Percentiles rank a stretch among this genome's conserved stretches.
Evolutionary conservation across 108 stramenopile species (phyloP).

Genomic region (Ochromonas danica): DNA sequence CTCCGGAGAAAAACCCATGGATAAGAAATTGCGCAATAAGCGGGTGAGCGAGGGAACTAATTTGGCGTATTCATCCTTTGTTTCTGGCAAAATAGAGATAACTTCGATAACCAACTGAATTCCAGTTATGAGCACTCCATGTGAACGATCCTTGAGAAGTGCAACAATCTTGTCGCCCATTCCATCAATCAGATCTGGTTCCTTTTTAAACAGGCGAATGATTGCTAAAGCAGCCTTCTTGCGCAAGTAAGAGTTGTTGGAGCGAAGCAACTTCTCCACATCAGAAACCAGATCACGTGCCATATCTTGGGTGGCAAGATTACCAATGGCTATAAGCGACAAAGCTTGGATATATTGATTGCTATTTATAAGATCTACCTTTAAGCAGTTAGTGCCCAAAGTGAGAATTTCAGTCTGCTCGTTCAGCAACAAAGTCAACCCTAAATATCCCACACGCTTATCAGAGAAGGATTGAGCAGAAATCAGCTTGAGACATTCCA

Average conservation of each 20-base stretch:
- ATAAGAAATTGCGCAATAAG: slow-evolving; percentile 81
- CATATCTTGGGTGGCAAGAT: slow-evolving; percentile 93
- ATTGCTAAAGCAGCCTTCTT: slow-evolving; percentile 97
- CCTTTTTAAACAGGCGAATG: slow-evolving; percentile 63
- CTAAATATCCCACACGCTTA: slow-evolving; percentile 89
- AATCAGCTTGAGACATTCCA: slow-evolving; percentile 97
- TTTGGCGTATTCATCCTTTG: not conserved
- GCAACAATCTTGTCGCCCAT: slow-evolving; percentile 79
- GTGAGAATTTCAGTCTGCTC: slow-evolving; percentile 98
- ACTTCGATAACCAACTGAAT: slow-evolving; percentile 90
- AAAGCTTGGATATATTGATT: slow-evolving; percentile 87
- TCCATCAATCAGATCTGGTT: slow-evolving; percentile 94
- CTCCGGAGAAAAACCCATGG: slow-evolving; percentile 87
- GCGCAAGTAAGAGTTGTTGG: slow-evolving; percentile 74
- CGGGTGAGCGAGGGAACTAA: slow-evolving; percentile 87
- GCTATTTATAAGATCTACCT: slow-evolving; percentile 74
- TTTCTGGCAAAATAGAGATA: not conserved
- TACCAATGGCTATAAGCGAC: slow-evolving; percentile 93
- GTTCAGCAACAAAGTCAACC: slow-evolving; percentile 89
- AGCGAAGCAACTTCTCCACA: slow-evolving; percentile 85
- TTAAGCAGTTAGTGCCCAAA: slow-evolving; percentile 88
- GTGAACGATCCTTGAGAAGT: slow-evolving; percentile 79
- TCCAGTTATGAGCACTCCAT: slow-evolving; percentile 91
- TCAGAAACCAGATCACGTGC: slow-evolving; percentile 87
- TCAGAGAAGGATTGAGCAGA: slow-evolving; percentile 95